Conservation (phyloP, 108 stramenopile genomes). For the Nitzschia palea region DNA sequence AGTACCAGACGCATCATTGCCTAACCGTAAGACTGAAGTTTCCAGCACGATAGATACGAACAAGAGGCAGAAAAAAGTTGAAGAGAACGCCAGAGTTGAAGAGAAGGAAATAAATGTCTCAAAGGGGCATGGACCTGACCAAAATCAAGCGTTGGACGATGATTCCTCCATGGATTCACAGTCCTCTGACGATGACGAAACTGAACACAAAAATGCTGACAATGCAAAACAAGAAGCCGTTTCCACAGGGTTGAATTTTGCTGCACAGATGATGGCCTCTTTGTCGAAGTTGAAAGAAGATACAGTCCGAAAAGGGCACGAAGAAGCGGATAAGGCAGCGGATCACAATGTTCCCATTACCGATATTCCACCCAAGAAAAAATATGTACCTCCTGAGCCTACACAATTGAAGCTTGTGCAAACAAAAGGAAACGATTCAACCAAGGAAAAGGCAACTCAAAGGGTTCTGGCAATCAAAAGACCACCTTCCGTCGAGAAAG, state of each 20-base stretch:
- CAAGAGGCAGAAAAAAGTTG: background rate
- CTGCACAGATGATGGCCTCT: slow-evolving; percentile 69
- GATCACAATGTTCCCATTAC: slow-evolving; percentile 13
- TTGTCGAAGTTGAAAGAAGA: slow-evolving; percentile 40
- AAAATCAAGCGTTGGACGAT: background rate
- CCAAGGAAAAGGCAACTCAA: slow-evolving; percentile 1
- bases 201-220: background rate
- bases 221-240: background rate
- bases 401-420: slow-evolving; percentile 46
- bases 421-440: slow-evolving; percentile 23
- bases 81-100: background rate
- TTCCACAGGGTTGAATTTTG: slow-evolving; percentile 39
- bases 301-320: slow-evolving; percentile 19
- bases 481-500: slow-evolving; percentile 56
- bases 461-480: slow-evolving; percentile 51
- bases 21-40: too few species aligned
- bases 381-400: slow-evolving; percentile 45
- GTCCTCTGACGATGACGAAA: slow-evolving; percentile 4
- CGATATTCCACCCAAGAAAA: slow-evolving; percentile 31
- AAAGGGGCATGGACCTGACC: background rate
- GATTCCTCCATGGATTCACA: background rate
- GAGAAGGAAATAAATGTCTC: slow-evolving; percentile 15
- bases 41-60: background rate
- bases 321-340: slow-evolving; percentile 44
- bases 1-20: slow-evolving; percentile 3